Evolutionary conservation across 495 filamentous ascomycete species (phyloP).

Genomic region (Chaetomidium leptoderma): DNA sequence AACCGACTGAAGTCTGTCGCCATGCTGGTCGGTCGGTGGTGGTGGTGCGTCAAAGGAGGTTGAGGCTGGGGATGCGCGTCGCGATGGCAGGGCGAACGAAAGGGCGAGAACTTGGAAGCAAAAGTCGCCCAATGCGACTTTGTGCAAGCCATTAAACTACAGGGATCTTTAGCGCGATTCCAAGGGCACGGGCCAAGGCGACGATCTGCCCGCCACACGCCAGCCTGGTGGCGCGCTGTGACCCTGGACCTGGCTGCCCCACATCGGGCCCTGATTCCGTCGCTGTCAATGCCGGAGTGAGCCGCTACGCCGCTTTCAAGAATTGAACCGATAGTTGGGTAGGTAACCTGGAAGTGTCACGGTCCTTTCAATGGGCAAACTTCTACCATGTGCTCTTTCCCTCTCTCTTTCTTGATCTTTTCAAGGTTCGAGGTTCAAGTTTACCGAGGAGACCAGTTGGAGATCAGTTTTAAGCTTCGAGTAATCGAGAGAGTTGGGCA

Average conservation of each 20-base stretch:
- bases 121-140: slow-evolving; percentile 13
- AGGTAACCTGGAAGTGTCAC: too few species aligned
- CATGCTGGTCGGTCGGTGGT: slow-evolving; percentile 28
- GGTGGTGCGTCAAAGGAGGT: neutral
- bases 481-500: neutral
- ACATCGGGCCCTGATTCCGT: neutral
- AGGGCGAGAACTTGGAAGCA: too few species aligned
- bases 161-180: slow-evolving; percentile 3
- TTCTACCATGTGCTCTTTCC: too few species aligned
- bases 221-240: neutral
- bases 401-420: neutral
- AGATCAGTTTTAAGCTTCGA: too few species aligned
- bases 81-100: slow-evolving; percentile 6
- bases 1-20: slow-evolving; percentile 55
- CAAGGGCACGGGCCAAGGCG: slow-evolving; percentile 2
- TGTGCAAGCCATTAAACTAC: neutral
- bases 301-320: too few species aligned
- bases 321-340: too few species aligned
- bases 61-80: slow-evolving; percentile 6
- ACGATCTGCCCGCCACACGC: neutral
- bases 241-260: neutral
- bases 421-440: neutral
- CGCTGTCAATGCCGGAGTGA: too few species aligned
- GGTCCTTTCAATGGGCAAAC: too few species aligned
- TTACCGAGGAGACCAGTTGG: too few species aligned